A percentile compares a stretch with the other conserved stretches of the same genome.
phyloP scores from a whole-genome alignment of 345 rosid genomes.

The Euclidium syriacum region DNA sequence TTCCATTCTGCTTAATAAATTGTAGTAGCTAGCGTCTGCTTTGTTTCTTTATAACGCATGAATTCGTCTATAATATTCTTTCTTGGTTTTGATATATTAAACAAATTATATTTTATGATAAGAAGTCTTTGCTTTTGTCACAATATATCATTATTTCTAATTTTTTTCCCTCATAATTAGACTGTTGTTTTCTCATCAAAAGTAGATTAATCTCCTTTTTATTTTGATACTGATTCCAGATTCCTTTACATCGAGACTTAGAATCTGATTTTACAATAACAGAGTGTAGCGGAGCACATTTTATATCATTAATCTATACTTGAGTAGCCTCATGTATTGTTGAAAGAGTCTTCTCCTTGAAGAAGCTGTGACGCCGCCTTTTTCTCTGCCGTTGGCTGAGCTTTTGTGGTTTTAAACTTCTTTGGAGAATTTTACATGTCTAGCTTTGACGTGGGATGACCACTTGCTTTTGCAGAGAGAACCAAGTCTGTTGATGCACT shows the following conservation, averaged over 20 bases:
- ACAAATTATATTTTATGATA: too few species aligned
- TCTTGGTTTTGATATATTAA: too few species aligned
- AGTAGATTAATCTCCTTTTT: not conserved
- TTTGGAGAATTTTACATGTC: constrained; percentile 87
- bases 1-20: too few species aligned
- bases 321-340: constrained; percentile 17
- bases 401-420: constrained; percentile 30
- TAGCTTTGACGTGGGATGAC: constrained; percentile 49
- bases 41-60: too few species aligned
- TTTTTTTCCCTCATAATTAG: not conserved
- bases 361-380: constrained; percentile 26
- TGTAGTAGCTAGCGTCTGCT: too few species aligned
- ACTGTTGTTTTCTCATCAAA: not conserved
- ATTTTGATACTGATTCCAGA: constrained; percentile 16
- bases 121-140: constrained; percentile 8
- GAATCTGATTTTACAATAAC: constrained; percentile 20
- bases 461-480: constrained; percentile 57
- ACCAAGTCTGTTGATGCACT: constrained; percentile 62
- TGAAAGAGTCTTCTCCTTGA: constrained; percentile 24
- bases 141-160: constrained; percentile 5
- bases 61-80: too few species aligned
- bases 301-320: too few species aligned
- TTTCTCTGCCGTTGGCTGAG: constrained; percentile 17
- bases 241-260: constrained; percentile 20
- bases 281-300: constrained; percentile 14